Evolutionary conservation across 2,329 filamentous ascomycete species (phyloP), one percentile per base, ranked within the genome.

Genomic region (Cladosporium sp.): DNA sequence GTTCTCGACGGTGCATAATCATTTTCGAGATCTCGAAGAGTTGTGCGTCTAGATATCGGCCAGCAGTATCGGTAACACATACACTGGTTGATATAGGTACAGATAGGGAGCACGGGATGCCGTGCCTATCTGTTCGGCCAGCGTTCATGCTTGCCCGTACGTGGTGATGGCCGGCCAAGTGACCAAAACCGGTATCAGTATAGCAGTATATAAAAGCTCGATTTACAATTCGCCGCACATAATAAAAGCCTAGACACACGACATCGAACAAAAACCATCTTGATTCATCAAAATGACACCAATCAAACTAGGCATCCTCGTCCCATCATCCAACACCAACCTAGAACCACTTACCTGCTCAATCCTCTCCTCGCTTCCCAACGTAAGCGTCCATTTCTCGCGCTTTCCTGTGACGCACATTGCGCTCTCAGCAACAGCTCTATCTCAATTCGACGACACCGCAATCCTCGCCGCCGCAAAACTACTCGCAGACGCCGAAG

Each of bases 261-360:
- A 25, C 25, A 25, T 25, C 25, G 25, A 25, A 25, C 9, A 25
- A 45, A 2, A 28, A 15, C 6, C 22, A 28, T 5, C 19, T 11
- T 1, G 17, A 30, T 14, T 14, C 6, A 30, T 39, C 28, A 55
- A 5, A n/a, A 55, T 55, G 52, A 5, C 52, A 30, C 25, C 8
- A 6, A 25, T 64, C 59, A 63, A 60, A 38, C 66, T 78, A 17
- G 76, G 76, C 47, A 70, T 79, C 42, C 69, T 78, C 17, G 73
- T 76, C n/a, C 76, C 76, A 14, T 76, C 73, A 37, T 78, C 76
- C 50, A 78, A 78, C 65, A 79, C 75, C 6, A 69, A 71, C 4
- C 69, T 78, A 20, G 76, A 79, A 62, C 77, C 76, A 9, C 69
- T 78, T 15, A 78, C 75, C 6, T 68, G 66, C 25, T 67, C 69